Evolutionary conservation across 2,329 filamentous ascomycete genomes (phyloP).

Genomic region (Neocucurbitaria cava): DNA sequence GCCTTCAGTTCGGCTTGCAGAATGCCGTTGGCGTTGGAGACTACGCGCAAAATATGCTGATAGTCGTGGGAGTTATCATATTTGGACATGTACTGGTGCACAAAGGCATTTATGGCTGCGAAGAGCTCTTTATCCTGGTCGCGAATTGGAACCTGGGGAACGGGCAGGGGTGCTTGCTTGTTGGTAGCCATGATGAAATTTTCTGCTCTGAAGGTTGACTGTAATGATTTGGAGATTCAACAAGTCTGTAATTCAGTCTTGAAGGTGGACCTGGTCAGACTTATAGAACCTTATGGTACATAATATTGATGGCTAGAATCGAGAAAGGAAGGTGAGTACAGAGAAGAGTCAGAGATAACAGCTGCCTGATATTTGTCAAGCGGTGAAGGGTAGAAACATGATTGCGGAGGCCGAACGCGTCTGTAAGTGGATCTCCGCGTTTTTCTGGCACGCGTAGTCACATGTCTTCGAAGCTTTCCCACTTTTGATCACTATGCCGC

Average conservation of each 20-base stretch:
- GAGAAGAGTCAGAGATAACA: not conserved
- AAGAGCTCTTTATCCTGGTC: conserved; percentile 31
- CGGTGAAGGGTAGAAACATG: not conserved
- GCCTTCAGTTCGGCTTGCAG: conserved; percentile 58
- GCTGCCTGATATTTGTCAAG: not conserved
- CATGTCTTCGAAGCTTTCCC: conserved; percentile 23
- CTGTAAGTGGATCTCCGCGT: conserved; percentile 8
- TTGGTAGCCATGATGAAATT: conserved; percentile 19
- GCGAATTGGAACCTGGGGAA: conserved; percentile 36
- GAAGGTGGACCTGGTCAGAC: not conserved
- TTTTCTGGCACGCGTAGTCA: conserved; percentile 33
- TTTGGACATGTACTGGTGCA: conserved; percentile 47
- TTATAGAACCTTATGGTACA: not conserved
- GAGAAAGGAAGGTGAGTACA: too few species aligned
- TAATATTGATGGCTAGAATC: not conserved
- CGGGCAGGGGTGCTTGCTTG: conserved; percentile 4
- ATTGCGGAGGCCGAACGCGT: not conserved
- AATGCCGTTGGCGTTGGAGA: conserved; percentile 73
- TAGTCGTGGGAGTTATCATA: conserved; percentile 86
- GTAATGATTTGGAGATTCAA: not conserved
- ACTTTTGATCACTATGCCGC: conserved; percentile 7
- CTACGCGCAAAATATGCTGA: conserved; percentile 80
- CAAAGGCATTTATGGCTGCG: conserved; percentile 38
- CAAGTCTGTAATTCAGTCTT: not conserved
- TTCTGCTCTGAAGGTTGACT: not conserved